phyloP scores from a whole-genome alignment of 257 asterid species.

The Ocimum tenuiflorum region DNA sequence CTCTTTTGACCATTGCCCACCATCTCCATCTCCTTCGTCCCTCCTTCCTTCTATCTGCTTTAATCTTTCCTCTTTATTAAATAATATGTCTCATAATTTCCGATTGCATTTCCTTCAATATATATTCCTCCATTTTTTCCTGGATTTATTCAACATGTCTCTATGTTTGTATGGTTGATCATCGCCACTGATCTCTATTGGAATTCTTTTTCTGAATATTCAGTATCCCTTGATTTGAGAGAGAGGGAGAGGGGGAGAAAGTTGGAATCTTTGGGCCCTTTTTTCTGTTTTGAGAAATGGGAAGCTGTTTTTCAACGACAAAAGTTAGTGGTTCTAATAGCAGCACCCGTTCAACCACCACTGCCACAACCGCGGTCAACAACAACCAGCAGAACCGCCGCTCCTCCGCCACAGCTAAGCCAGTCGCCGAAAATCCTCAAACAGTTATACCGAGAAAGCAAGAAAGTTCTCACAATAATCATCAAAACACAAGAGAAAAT shows the following conservation, averaged over 20 bases:
- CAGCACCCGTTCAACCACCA: constrained; percentile 38
- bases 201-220: constrained; percentile 18
- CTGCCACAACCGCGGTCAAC: constrained; percentile 23
- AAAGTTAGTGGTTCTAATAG: constrained; percentile 63
- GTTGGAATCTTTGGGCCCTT: constrained; percentile 12
- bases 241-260: not conserved
- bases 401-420: constrained; percentile 29
- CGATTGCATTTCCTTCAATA: constrained; percentile 20
- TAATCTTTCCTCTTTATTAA: constrained; percentile 36
- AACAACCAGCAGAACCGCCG: constrained; percentile 24
- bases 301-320: constrained; percentile 65
- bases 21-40: constrained; percentile 56
- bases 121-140: not conserved
- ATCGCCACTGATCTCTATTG: constrained; percentile 5
- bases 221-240: constrained; percentile 22
- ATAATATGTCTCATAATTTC: constrained; percentile 20
- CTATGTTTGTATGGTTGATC: constrained; percentile 14
- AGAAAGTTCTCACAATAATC: constrained; percentile 29
- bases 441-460: constrained; percentile 23
- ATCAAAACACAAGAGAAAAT: constrained; percentile 25
- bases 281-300: constrained; percentile 37
- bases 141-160: not conserved
- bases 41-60: constrained; percentile 57
- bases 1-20: constrained; percentile 54
- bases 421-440: constrained; percentile 10